phyloP scores from a whole-genome alignment of 2,329 filamentous ascomycete species.

The Talaromyces albobiverticillius region DNA sequence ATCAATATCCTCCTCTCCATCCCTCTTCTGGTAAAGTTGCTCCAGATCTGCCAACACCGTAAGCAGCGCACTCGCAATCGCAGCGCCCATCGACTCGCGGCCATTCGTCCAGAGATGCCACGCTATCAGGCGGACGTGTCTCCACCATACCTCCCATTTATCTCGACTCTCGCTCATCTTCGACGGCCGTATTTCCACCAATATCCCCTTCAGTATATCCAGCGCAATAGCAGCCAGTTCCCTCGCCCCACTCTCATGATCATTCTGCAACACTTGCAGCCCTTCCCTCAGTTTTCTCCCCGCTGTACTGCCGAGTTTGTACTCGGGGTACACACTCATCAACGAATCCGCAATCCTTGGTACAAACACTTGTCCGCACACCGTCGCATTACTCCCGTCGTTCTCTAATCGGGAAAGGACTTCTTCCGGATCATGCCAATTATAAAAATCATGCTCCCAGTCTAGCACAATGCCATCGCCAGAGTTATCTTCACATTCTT shows the following conservation, averaged over 20 bases:
- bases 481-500: constrained; percentile 32
- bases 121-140: constrained; percentile 51
- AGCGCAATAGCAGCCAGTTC: constrained; percentile 58
- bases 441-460: constrained; percentile 61
- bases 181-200: constrained; percentile 21
- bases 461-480: constrained; percentile 54
- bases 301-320: constrained; percentile 48
- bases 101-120: constrained; percentile 67
- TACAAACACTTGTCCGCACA: constrained; percentile 43
- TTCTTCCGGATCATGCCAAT: constrained; percentile 55
- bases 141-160: constrained; percentile 50
- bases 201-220: constrained; percentile 47
- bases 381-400: constrained; percentile 42
- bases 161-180: constrained; percentile 11
- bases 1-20: constrained; percentile 14
- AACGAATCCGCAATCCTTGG: constrained; percentile 59
- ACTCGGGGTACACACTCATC: constrained; percentile 58
- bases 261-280: constrained; percentile 50
- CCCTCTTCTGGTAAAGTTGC: constrained; percentile 21
- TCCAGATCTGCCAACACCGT: constrained; percentile 24
- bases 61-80: constrained; percentile 47
- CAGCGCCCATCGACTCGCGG: constrained; percentile 64
- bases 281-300: constrained; percentile 47
- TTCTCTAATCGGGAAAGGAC: constrained; percentile 31
- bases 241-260: constrained; percentile 59